Evolutionary conservation across 768 basidiomycete genomes (phyloP), one percentile per base, ranked within the genome.

Genomic region (Calocera viscosa): DNA sequence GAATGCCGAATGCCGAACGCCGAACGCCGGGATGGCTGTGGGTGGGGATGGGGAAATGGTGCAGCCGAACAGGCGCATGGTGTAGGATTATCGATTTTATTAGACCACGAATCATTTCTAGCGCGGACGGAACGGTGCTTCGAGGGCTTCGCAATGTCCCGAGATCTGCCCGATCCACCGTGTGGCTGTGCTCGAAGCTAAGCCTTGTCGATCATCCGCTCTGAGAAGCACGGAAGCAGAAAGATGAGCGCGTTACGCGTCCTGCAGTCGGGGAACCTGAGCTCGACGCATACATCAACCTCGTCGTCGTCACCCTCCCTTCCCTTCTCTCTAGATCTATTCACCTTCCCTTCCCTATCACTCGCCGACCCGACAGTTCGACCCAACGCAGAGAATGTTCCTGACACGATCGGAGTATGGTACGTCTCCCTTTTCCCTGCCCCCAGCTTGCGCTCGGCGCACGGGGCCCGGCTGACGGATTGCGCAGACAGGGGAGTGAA

Each of bases 391-490:
- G 19, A 47, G 24, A 74, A 94, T 94, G 91, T 94, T 94, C 77
- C 83, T 92, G 78, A 93, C 91, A 79, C 88, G 91, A 81, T 94
- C 91, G 80, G 91, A 94, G 82, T 94, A 93, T 78, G 91, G 91
- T 90, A 67, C 53, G 75, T 64, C n/a, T 35, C 19, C 26, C 39
- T 1, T 2, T 14, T 24, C 38, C 28, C 1, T 10, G 5, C 32
- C 34, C 32, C 66, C 64, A 40, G 12, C 26, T 10, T 72, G 53
- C 12, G 35, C 14, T 17, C 22, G 41, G 14, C n/a, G 30, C 7
- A 47, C n/a, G 30, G 30, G 1, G 10, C n/a, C 14, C 5, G 1
- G 65, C 67, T 65, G 19, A 65, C 38, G 24, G 16, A 8, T 19
- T 17, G 60, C n/a, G n/a, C 34, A 91, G 94, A 97, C 78, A 88